Percentiles rank a stretch among this genome's conserved stretches.
Conservation (phyloP, 163 green algal species). For the Chlamydomonas reinhardtii region DNA sequence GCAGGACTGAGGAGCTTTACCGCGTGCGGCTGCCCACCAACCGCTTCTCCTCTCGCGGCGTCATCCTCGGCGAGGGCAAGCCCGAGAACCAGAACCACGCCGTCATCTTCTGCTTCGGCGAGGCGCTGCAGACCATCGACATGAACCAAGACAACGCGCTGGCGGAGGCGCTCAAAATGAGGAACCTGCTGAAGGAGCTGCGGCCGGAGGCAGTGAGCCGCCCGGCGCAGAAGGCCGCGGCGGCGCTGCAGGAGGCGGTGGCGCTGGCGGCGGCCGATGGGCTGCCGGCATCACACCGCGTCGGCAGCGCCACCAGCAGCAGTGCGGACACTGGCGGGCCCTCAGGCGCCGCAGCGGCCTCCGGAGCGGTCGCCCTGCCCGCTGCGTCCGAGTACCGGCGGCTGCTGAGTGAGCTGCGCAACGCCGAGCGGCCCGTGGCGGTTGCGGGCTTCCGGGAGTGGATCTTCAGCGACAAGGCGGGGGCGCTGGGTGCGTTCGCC, state of each 20-base stretch:
- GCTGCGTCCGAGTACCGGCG: slow-evolving; percentile 17
- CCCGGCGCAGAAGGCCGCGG: neutral
- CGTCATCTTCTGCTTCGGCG: slow-evolving; percentile 85
- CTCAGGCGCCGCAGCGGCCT: neutral
- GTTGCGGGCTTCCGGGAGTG: slow-evolving; percentile 85
- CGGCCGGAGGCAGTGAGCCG: slow-evolving; percentile 8
- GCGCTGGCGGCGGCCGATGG: too few relatives aligned
- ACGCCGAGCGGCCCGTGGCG: slow-evolving; percentile 52
- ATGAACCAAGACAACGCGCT: slow-evolving; percentile 91
- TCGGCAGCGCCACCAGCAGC: neutral
- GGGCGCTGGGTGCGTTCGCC: slow-evolving; percentile 80
- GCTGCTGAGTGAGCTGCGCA: slow-evolving; percentile 32
- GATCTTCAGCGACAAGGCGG: slow-evolving; percentile 82
- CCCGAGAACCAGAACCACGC: slow-evolving; percentile 96
- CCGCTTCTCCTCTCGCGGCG: slow-evolving; percentile 57
- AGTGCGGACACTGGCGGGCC: neutral
- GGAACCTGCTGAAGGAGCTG: slow-evolving; percentile 62
- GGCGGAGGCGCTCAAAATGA: slow-evolving; percentile 76
- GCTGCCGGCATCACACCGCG: neutral
- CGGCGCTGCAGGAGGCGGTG: slow-evolving; percentile 9
- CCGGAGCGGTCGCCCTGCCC: neutral
- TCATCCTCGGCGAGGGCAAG: slow-evolving; percentile 94
- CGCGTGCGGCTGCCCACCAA: slow-evolving; percentile 81
- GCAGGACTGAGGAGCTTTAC: slow-evolving; percentile 53
- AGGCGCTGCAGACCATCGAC: slow-evolving; percentile 90